phyloP scores from a whole-genome alignment of 2,329 filamentous ascomycete genomes.

The Claviceps fusiformis region DNA sequence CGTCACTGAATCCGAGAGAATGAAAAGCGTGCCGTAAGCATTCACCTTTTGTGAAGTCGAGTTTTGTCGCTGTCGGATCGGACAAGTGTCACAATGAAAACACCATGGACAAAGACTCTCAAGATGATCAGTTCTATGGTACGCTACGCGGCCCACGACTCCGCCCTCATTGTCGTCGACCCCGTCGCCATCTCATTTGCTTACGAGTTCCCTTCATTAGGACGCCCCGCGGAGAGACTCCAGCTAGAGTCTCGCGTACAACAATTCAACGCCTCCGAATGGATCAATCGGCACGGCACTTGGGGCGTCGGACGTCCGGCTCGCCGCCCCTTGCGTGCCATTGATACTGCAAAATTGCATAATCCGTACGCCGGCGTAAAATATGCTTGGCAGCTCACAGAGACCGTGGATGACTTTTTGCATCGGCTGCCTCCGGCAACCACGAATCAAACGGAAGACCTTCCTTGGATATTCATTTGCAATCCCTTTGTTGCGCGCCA shows the following conservation, averaged over 20 bases:
- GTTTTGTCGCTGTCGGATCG: not conserved
- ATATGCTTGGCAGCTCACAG: constrained; percentile 48
- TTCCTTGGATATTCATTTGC: constrained; percentile 60
- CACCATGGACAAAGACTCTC: not conserved
- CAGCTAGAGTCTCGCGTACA: constrained; percentile 35
- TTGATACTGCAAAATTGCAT: constrained; percentile 26
- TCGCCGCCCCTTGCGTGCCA: not conserved
- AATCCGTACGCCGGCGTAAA: constrained; percentile 44
- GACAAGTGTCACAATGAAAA: not conserved
- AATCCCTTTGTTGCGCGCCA: constrained; percentile 43
- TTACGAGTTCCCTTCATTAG: constrained; percentile 24
- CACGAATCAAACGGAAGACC: constrained; percentile 30
- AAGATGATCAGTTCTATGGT: not conserved
- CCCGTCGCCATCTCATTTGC: not conserved
- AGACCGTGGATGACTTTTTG: constrained; percentile 53
- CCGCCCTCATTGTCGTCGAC: not conserved
- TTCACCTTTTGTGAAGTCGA: not conserved
- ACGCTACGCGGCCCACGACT: not conserved
- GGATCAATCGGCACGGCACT: constrained; percentile 16
- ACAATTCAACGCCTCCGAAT: constrained; percentile 35
- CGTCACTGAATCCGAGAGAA: not conserved
- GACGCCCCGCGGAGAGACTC: constrained; percentile 35
- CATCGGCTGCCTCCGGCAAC: constrained; percentile 53
- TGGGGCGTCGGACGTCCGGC: constrained; percentile 2
- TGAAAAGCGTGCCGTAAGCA: not conserved